Base-by-base conservation (phyloP, 352 stramenopile species). In the Globisporangium acanthophoron region DNA sequence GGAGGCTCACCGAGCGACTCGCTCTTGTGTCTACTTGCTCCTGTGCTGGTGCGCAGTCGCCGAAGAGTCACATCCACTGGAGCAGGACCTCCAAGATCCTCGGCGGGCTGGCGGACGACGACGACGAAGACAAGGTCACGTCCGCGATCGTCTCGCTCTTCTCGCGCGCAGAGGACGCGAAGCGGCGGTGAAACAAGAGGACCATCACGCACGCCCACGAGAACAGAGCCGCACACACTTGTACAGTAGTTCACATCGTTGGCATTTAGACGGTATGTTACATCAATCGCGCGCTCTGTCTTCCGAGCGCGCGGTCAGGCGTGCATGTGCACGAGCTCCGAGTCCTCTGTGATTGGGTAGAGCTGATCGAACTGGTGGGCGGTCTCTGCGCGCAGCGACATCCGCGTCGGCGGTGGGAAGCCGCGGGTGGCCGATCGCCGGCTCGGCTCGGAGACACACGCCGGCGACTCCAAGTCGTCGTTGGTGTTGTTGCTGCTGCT, bases 71-170 rank as follows among this genome's bases (percentile, higher is more conserved):
- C 51, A 78, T 87, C 47, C 70, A 82, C 35, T 89, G 79, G 79
- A 64, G 79, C 9, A 73, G 71, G 44, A 64, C 73, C 16, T 69
- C 76, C 24, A 77, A 78, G 58, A 83, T 89, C 64, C 80, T 89
- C 67, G 79, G 76, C 43, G 69, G 69, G 3, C 49, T 89, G 6
- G 58, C 68, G 50, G 66, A 71, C 50, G 64, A 80, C 31, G 65
- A 71, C 29, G 50, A 43, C 48, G 37, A 43, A 2, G 65, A 76
- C 51, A 83, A 85, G 63, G 77, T 89, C 41, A 80, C 74, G 6
- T 76, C 71, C 6, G 79, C 65, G 11, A 79, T 87, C 47, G 76
- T 85, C 6, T 71, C 78, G 41, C 61, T 89, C 6, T 86, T 89
- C 59, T 66, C 54, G 49, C n/a, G 54, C 47, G 27, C 31, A 21